Conservation (phyloP, 2,329 filamentous ascomycete species). For the Paecilomyces sp. region DNA sequence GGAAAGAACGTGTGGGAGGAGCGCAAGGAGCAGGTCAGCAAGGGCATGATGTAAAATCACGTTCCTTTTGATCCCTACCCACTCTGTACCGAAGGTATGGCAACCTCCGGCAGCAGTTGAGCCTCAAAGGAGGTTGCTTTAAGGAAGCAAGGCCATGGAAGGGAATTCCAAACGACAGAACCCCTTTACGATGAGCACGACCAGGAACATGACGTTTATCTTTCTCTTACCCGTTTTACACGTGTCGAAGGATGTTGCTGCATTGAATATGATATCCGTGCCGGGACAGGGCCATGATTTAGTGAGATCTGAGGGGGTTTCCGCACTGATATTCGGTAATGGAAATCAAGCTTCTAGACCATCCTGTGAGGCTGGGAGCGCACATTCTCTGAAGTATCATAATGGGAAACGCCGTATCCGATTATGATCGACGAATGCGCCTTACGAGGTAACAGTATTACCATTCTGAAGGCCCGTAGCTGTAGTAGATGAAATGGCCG, state of each 20-base stretch:
- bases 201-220: neutral
- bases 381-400: neutral
- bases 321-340: neutral
- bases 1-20: slow-evolving; percentile 99
- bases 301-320: neutral
- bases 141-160: neutral
- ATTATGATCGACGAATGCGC: neutral
- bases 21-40: slow-evolving; percentile 76
- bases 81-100: neutral
- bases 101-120: neutral
- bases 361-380: neutral
- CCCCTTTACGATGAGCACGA: neutral
- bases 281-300: neutral
- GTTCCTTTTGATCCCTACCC: neutral
- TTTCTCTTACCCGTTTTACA: neutral
- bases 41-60: slow-evolving; percentile 68
- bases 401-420: neutral
- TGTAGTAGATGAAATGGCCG: neutral
- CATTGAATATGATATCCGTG: neutral
- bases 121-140: neutral
- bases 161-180: neutral
- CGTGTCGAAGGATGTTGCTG: neutral
- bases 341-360: neutral
- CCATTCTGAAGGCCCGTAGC: neutral
- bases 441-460: neutral